Conservation (phyloP, 1,284 basidiomycete genomes). For the Phellinidium pouzarii region DNA sequence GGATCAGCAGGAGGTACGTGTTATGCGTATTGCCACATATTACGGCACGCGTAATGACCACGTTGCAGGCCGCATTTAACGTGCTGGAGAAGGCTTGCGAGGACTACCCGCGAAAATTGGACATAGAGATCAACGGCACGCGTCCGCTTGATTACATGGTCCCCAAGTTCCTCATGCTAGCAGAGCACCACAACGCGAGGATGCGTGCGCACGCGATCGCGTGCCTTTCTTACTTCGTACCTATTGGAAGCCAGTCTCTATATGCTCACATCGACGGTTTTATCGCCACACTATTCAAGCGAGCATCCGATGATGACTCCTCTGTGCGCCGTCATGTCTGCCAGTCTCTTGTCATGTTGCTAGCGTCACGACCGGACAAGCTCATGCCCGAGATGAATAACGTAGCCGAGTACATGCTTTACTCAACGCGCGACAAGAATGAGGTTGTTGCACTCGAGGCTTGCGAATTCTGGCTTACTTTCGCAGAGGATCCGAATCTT, state of each 20-base stretch:
- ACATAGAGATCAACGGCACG: constrained; percentile 84
- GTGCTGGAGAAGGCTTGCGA: constrained; percentile 95
- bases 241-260: constrained; percentile 76
- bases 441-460: constrained; percentile 94
- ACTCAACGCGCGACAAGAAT: constrained; percentile 95
- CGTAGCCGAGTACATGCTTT: constrained; percentile 98
- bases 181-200: constrained; percentile 77
- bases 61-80: constrained; percentile 81
- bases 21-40: background rate
- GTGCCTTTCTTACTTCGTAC: constrained; percentile 90
- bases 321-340: constrained; percentile 94
- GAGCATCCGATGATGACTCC: constrained; percentile 90
- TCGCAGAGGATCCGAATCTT: constrained; percentile 90
- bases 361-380: constrained; percentile 91
- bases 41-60: background rate
- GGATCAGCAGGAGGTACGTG: constrained; percentile 78
- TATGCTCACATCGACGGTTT: constrained; percentile 89
- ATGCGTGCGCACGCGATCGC: constrained; percentile 93
- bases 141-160: constrained; percentile 91
- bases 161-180: constrained; percentile 86
- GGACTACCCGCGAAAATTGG: constrained; percentile 93
- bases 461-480: constrained; percentile 99
- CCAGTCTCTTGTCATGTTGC: constrained; percentile 89
- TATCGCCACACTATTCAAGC: constrained; percentile 89
- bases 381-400: constrained; percentile 94